Conservation (phyloP, 371 early-diverging fungal genomes). For the Quaeritorhiza haematococci region DNA sequence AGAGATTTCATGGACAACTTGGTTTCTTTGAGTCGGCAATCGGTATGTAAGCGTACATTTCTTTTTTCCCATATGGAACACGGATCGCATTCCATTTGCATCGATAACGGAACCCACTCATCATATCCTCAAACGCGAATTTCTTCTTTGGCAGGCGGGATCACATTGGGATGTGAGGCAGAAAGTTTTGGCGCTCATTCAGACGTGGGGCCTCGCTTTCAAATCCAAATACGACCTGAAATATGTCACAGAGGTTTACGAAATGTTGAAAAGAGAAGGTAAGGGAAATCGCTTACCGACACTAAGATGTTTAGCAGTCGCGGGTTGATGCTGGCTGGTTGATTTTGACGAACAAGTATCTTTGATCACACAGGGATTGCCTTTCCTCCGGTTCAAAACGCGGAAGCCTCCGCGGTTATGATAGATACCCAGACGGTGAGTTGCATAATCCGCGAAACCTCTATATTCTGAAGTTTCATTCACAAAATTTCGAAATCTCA, state of each 20-base stretch:
- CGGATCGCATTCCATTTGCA: no score
- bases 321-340: no score
- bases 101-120: no score
- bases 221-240: conserved; percentile 64
- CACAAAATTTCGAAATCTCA: background rate
- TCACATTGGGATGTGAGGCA: conserved; percentile 68
- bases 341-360: no score
- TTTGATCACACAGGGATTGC: conserved; percentile 24
- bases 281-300: background rate
- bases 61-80: background rate
- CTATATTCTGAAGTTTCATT: background rate
- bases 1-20: conserved; percentile 86
- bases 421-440: conserved; percentile 67
- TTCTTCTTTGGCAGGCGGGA: conserved; percentile 26
- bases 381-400: conserved; percentile 52
- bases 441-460: background rate
- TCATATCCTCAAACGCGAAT: background rate
- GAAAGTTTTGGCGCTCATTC: conserved; percentile 69
- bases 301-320: no score
- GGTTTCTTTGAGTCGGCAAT: conserved; percentile 56
- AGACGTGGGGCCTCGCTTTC: conserved; percentile 84
- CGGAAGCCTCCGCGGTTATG: conserved; percentile 46
- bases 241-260: conserved; percentile 71
- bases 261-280: conserved; percentile 69
- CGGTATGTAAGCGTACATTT: conserved; percentile 45